phyloP scores from a whole-genome alignment of 164 flowering plant genomes.

The Vitis amurensis region DNA sequence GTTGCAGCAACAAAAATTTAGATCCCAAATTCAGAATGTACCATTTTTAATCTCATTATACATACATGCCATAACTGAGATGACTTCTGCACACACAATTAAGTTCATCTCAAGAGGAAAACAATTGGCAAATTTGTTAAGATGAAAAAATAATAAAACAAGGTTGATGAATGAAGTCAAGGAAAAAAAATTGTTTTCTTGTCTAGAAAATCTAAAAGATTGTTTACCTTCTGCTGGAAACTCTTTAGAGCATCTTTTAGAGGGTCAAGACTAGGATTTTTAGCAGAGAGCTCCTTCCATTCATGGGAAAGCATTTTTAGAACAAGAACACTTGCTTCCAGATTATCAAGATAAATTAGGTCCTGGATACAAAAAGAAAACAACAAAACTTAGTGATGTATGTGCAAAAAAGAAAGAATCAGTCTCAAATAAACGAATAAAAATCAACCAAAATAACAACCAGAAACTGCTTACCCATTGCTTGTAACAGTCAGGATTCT shows the following conservation, averaged over 20 bases:
- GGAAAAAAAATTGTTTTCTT: background rate
- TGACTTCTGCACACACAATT: no score
- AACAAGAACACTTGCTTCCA: constrained; percentile 66
- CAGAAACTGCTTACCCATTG: constrained; percentile 64
- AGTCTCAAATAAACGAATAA: background rate
- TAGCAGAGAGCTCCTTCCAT: constrained; percentile 57
- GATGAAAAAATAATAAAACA: no score
- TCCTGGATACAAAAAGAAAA: constrained; percentile 50
- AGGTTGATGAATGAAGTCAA: background rate
- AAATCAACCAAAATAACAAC: background rate
- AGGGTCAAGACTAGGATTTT: constrained; percentile 40
- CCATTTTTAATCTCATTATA: no score
- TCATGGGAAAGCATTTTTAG: constrained; percentile 63
- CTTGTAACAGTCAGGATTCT: constrained; percentile 71
- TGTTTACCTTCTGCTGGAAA: constrained; percentile 65
- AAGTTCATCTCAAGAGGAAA: no score
- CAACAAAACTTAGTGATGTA: background rate
- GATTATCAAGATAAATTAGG: constrained; percentile 56
- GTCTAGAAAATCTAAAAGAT: background rate
- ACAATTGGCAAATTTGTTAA: no score
- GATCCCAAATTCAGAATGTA: no score
- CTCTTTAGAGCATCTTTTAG: constrained; percentile 55
- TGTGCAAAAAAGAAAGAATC: background rate
- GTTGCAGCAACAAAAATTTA: no score
- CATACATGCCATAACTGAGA: no score